Evolutionary conservation across 176 grass and related monocot species (phyloP), one percentile per base, ranked within the genome.

Genomic region (Aegilops sharonensis): DNA sequence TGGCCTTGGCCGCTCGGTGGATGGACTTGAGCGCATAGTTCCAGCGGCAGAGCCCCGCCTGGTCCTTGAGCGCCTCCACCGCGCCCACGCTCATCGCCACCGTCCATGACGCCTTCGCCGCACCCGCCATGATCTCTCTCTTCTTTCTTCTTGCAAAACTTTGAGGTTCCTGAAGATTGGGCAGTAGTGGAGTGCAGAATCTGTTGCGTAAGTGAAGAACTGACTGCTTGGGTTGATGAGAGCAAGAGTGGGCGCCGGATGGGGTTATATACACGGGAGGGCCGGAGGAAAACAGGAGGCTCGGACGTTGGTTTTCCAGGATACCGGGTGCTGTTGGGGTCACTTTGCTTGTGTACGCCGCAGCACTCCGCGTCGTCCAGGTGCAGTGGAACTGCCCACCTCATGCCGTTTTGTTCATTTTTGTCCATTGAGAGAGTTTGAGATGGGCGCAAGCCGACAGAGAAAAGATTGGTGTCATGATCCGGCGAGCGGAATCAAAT

Each of bases 21-120:
- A 88, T 4, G 8, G 87, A 89, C 3, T 83, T 79, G 52, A 93
- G 54, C 9, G 89, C 85, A 62, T 94, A 92, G 83, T 94, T 97
- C 91, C 91, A 93, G 15, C 91, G 57, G 59, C 88, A 90, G 8
- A 90, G 88, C 8, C 91, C 88, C 0, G 45, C 72, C 74, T 90
- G 91, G 23, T 92, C 86, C 63, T 92, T 92, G 32, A 92, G 72
- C 4, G 65, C 83, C 30, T 92, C 90, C 83, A 92, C 90, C 1
- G 90, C 79, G 34, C 87, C 80, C 59, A 92, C 68, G 27, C 90
- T 92, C n/a, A 84, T 75, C 45, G 87, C 75, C 24, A 79, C 87
- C 2, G 83, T 34, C 73, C 85, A 83, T 24, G 83, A 89, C 24
- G 77, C 83, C 84, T 40, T 92, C 20, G 83, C 63, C 39, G 64